phyloP scores from a whole-genome alignment of 495 filamentous ascomycete species.

The Cladorrhinum samala region DNA sequence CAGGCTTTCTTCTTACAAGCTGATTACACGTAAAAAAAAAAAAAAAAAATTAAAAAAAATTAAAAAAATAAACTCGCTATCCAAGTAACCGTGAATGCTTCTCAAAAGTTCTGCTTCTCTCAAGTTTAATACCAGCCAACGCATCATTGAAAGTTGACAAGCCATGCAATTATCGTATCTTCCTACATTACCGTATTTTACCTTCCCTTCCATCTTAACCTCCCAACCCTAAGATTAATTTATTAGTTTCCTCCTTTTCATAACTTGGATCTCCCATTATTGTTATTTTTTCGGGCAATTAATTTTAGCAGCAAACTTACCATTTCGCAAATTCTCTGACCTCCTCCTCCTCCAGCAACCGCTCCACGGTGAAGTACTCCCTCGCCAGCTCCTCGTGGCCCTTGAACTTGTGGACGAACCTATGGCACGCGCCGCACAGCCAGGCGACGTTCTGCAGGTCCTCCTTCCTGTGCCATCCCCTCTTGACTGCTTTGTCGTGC shows the following conservation, averaged over 20 bases:
- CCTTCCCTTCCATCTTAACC: constrained; percentile 62
- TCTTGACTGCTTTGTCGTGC: constrained; percentile 72
- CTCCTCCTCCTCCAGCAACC: constrained; percentile 63
- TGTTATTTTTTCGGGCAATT: too few species aligned
- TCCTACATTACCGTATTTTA: too few species aligned
- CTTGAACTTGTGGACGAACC: constrained; percentile 72
- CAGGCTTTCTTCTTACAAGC: too few species aligned
- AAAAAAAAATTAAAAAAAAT: too few species aligned
- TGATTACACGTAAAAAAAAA: too few species aligned
- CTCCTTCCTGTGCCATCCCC: constrained; percentile 75
- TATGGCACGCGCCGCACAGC: constrained; percentile 84
- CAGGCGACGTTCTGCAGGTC: constrained; percentile 77
- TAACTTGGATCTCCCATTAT: not conserved
- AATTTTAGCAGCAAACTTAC: not conserved
- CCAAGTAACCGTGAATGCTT: too few species aligned
- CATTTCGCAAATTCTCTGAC: constrained; percentile 62
- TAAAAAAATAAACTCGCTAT: too few species aligned
- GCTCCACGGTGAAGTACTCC: constrained; percentile 66
- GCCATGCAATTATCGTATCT: too few species aligned
- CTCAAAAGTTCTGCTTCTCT: too few species aligned
- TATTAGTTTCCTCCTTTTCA: not conserved
- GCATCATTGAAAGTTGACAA: too few species aligned
- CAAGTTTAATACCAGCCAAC: too few species aligned
- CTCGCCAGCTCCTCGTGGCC: constrained; percentile 74
- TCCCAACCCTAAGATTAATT: constrained; percentile 39